Conservation (phyloP, 192 early-diverging fungal genomes). For the Coemansia erecta region DNA sequence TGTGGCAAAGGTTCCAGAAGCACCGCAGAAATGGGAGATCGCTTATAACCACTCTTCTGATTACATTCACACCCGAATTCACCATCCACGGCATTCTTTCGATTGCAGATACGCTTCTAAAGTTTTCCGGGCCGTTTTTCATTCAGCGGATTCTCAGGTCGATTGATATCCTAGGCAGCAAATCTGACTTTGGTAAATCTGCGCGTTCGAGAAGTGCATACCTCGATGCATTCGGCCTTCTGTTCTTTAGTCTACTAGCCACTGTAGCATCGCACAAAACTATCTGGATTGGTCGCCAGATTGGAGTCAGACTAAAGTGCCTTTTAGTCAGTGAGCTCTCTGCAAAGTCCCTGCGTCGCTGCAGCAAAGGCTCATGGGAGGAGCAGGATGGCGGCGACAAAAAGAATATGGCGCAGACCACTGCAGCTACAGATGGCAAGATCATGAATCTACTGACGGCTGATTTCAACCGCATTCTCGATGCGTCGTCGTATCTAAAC, state of each 20-base stretch:
- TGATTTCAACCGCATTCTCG: constrained; percentile 65
- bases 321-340: constrained; percentile 68
- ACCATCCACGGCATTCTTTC: constrained; percentile 37
- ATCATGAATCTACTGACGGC: constrained; percentile 71
- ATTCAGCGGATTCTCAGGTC: constrained; percentile 58
- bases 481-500: constrained; percentile 56
- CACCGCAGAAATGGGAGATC: constrained; percentile 11
- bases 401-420: constrained; percentile 20
- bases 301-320: constrained; percentile 59
- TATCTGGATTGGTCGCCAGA: constrained; percentile 64
- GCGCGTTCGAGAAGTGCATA: constrained; percentile 16
- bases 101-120: constrained; percentile 35
- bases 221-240: constrained; percentile 61
- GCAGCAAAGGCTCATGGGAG: constrained; percentile 52
- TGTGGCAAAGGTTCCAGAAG: constrained; percentile 29
- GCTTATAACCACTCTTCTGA: constrained; percentile 33
- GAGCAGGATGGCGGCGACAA: constrained; percentile 1
- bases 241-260: constrained; percentile 47
- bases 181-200: neutral
- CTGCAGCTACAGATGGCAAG: constrained; percentile 55
- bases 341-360: constrained; percentile 60
- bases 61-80: constrained; percentile 51
- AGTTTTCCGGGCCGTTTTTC: constrained; percentile 58
- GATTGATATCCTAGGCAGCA: constrained; percentile 49
- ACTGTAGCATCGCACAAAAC: constrained; percentile 60